Evolutionary conservation across 1,284 basidiomycete genomes (phyloP).

Genomic region (Leccinum variabile): DNA sequence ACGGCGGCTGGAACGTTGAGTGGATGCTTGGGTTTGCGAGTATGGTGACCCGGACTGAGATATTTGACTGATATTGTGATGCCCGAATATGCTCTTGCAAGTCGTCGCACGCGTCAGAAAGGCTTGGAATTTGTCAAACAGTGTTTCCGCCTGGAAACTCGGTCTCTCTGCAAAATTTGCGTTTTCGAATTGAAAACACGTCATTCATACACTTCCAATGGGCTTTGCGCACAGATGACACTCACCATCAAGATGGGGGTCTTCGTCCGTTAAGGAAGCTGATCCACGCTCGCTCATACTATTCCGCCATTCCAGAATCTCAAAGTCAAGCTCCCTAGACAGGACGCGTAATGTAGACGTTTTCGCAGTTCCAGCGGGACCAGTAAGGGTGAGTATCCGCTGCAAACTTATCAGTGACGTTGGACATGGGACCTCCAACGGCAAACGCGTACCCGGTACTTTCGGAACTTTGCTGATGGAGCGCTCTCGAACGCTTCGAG

Average conservation of each 20-base stretch:
- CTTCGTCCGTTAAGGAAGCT: slow-evolving; percentile 9
- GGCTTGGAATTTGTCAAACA: slow-evolving; percentile 71
- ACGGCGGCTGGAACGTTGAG: slow-evolving; percentile 29
- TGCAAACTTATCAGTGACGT: slow-evolving; percentile 32
- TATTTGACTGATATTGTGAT: slow-evolving; percentile 12
- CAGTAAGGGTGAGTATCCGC: slow-evolving; percentile 85
- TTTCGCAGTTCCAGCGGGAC: slow-evolving; percentile 90
- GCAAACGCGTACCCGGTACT: slow-evolving; percentile 66
- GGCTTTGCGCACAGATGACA: background rate
- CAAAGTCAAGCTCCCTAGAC: slow-evolving; percentile 72
- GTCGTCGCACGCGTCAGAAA: slow-evolving; percentile 76
- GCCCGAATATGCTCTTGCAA: slow-evolving; percentile 57
- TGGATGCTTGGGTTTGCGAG: slow-evolving; percentile 6
- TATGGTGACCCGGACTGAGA: slow-evolving; percentile 16
- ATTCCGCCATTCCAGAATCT: slow-evolving; percentile 87
- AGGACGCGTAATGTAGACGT: slow-evolving; percentile 83
- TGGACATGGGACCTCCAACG: background rate
- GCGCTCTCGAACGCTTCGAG: slow-evolving; percentile 78
- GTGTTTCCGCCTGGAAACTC: slow-evolving; percentile 52
- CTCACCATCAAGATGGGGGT: slow-evolving; percentile 11
- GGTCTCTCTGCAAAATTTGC: slow-evolving; percentile 14
- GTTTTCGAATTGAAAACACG: background rate
- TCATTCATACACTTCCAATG: background rate
- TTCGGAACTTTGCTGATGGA: slow-evolving; percentile 61
- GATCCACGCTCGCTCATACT: slow-evolving; percentile 45